Evolutionary conservation across 345 rosid genomes (phyloP).

Genomic region (Sonneratia alba): DNA sequence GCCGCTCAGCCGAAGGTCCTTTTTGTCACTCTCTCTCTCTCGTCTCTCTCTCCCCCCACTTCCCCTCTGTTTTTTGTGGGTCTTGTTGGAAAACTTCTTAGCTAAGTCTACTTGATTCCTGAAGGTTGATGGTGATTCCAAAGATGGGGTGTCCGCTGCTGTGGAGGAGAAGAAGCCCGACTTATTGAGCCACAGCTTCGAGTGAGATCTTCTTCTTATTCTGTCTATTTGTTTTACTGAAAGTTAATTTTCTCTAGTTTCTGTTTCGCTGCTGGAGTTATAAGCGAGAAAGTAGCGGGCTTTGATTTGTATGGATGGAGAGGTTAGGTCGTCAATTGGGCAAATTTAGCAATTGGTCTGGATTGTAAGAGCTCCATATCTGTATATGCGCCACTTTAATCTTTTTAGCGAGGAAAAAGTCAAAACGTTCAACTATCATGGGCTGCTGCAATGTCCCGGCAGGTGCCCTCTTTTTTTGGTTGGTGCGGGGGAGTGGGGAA

Average conservation of each 20-base stretch:
- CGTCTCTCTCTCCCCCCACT: background rate
- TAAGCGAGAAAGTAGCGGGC: background rate
- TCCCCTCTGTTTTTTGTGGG: background rate
- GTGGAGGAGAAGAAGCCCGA: conserved; percentile 9
- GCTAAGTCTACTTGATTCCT: background rate
- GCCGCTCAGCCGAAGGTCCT: background rate
- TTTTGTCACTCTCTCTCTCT: background rate
- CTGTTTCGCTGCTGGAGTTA: background rate
- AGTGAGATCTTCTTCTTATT: background rate
- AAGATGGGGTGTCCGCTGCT: conserved; percentile 1
- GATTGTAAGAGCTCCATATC: too few relatives aligned
- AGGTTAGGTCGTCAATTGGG: too few relatives aligned
- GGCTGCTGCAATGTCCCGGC: too few relatives aligned
- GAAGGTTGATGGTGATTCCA: conserved; percentile 3
- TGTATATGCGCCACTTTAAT: too few relatives aligned
- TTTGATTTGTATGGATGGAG: background rate
- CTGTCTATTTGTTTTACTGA: too few relatives aligned
- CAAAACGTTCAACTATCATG: too few relatives aligned
- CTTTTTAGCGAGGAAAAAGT: too few relatives aligned
- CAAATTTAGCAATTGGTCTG: too few relatives aligned
- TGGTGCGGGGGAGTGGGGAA: too few relatives aligned
- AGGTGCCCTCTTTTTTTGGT: too few relatives aligned
- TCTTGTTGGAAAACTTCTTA: background rate
- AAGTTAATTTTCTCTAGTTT: background rate
- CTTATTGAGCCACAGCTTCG: background rate